Base-by-base conservation (phyloP, 768 basidiomycete species). In the Panus rudis region DNA sequence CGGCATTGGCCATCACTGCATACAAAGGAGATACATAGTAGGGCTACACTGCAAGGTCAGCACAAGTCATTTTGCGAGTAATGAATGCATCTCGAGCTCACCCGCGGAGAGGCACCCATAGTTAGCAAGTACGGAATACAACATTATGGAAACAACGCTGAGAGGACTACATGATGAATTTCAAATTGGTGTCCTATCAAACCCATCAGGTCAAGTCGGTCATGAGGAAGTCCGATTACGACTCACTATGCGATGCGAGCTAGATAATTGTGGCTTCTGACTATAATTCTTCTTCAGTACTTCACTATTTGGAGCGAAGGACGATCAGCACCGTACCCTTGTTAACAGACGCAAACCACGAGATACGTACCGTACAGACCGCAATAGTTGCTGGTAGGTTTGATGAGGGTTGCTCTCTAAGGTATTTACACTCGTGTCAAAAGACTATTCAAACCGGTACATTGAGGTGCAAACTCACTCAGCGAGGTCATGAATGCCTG, bases 261-360 rank as follows among this genome's bases (percentile, higher is more conserved):
- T 83, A 6, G 81, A 81, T 11, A 88, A 56, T 57, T 86, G 85
- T 3, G 82, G 80, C 48, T 73, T 81, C 69, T 88, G 84, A 51
- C 71, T 75, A 56, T 73, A 88, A 46, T 74, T 66, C 17, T 75
- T 73, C 39, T 71, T 63, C 20, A 86, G 57, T 46, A 85, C 76
- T 17, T 62, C 60, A 37, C 78, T 79, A 46, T 39, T 20, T 11
- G 14, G 21, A 25, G 20, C 19, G 22, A 32, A 43, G n/a, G 16
- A 39, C 20, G 22, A 34, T 6, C 21, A 27, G 39, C n/a, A 21
- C 27, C 8, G 4, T 32, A 17, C 23, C 38, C 25, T 28, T 21
- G 42, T 41, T 33, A 10, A 30, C n/a, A n/a, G 13, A 4, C 5
- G n/a, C 19, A 19, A 8, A 47, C 12, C 6, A 23, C 6, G 38